Conservation (phyloP, 768 basidiomycete species). For the Brasilioporus rufonigricans region DNA sequence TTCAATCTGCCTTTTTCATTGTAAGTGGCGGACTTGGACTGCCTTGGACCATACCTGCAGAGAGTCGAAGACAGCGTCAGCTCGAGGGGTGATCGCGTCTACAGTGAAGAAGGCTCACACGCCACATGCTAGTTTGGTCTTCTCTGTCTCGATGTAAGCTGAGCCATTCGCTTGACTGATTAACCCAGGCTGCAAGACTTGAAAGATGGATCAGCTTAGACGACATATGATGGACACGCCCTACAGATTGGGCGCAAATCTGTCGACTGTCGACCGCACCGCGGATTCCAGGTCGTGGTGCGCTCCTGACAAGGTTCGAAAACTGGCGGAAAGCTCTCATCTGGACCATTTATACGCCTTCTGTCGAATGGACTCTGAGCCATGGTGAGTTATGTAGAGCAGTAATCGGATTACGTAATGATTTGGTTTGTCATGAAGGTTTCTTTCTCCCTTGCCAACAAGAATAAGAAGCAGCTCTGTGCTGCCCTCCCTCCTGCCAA, state of each 20-base stretch:
- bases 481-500: conserved; percentile 51
- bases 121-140: conserved; percentile 92
- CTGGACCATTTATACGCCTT: conserved; percentile 88
- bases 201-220: conserved; percentile 7
- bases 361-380: conserved; percentile 71
- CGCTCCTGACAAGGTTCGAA: conserved; percentile 44
- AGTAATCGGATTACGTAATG: conserved; percentile 23
- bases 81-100: background rate
- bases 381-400: conserved; percentile 27
- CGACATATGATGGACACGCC: conserved; percentile 20
- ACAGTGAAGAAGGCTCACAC: conserved; percentile 57
- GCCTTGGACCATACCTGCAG: conserved; percentile 77
- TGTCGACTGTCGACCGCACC: conserved; percentile 49
- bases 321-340: conserved; percentile 68
- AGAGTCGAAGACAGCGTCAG: conserved; percentile 4
- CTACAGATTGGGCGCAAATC: conserved; percentile 89
- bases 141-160: conserved; percentile 91
- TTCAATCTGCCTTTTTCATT: conserved; percentile 87
- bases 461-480: conserved; percentile 55
- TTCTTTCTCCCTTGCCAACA: conserved; percentile 73
- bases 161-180: conserved; percentile 95
- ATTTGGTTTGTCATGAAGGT: conserved; percentile 63
- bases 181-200: conserved; percentile 87
- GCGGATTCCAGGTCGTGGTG: conserved; percentile 25
- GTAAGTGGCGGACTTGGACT: conserved; percentile 76